Evolutionary conservation across 2,329 filamentous ascomycete species (phyloP), one percentile per base, ranked within the genome.

Genomic region (Immersiporthe knoxdaviesiana): DNA sequence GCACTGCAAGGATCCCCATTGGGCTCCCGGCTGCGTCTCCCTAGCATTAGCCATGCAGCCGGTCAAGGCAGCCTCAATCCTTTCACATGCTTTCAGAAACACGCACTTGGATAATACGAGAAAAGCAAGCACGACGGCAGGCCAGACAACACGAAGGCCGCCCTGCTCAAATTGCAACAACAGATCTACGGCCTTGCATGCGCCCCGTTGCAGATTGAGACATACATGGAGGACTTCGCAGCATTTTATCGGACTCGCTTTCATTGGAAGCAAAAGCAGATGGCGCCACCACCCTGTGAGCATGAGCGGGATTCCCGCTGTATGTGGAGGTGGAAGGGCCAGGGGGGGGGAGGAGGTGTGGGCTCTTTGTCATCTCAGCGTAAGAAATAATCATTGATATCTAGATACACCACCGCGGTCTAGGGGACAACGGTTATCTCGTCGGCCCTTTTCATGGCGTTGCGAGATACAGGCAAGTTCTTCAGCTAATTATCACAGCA

Each of bases 21-120:
- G 61, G 61, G 61, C 12, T 11, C n/a, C 39, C 12, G 30, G 27
- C 16, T 47, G 21, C 61, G 39, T 50, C 27, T n/a, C n/a, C 24
- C 61, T 30, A 41, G 35, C 59, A 41, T 62, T 62, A 62, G 59
- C 59, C 21, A 62, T 47, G 27, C 61, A 47, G 41, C 61, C 61
- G 41, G 27, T 47, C 61, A 63, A 63, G 39, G 37, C 61, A 27
- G 37, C 27, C 39, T 63, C 24, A n/a, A 50, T 32, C 11, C 39
- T 47, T 63, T 63, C 39, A 47, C 61, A 47, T 44, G 39, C 41
- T 37, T 37, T n/a, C 24, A 32, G 27, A 21, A 30, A 14, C 7
- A 30, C 41, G 8, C 35, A 4, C n/a, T n/a, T 10, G 61, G n/a
- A n/a, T n/a, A n/a, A 35, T 30, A 50, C 27, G 21, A 47, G 44